Percentiles rank a stretch among this genome's conserved stretches.
These are phyloP conservation scores for Boletus rufocinnamomeus DNA, from an alignment of 768 basidiomycete genomes.

Conservation along the genomic window DNA sequence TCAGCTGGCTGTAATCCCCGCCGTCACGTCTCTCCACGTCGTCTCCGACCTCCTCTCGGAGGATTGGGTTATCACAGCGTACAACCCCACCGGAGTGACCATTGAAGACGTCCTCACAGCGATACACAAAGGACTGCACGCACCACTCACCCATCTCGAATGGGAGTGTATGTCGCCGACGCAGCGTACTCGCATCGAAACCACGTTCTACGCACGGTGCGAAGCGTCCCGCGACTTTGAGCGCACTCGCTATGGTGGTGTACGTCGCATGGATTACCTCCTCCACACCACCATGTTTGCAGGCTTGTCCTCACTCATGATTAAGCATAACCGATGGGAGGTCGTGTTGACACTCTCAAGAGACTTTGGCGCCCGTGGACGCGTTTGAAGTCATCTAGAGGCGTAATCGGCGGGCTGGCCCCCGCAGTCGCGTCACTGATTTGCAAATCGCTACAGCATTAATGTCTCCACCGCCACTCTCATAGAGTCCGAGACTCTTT, in stretches of 20 bases:
- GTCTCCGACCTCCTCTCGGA: conserved; percentile 49
- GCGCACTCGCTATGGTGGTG: conserved; percentile 40
- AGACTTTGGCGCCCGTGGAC: conserved; percentile 22
- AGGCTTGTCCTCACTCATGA: conserved; percentile 47
- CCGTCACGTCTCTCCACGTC: conserved; percentile 40
- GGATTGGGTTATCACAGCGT: conserved; percentile 43
- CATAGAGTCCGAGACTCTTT: not conserved
- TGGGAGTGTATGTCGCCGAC: conserved; percentile 45
- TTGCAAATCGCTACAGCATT: conserved; percentile 7
- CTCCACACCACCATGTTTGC: conserved; percentile 51
- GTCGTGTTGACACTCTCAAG: conserved; percentile 48
- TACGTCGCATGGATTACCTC: conserved; percentile 52
- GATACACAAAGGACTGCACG: conserved; percentile 43
- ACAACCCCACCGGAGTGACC: conserved; percentile 50
- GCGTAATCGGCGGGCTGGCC: not conserved
- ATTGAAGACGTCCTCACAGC: conserved; percentile 51
- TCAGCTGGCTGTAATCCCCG: conserved; percentile 47
- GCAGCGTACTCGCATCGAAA: conserved; percentile 45
- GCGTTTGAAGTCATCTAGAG: not conserved
- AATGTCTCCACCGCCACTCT: not conserved
- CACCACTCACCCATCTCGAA: conserved; percentile 42
- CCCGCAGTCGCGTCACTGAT: not conserved
- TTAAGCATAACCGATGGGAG: conserved; percentile 41
- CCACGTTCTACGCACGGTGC: conserved; percentile 50
- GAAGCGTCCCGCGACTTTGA: conserved; percentile 38